These are phyloP conservation scores for Paraphoma chrysanthemicola DNA, from an alignment of 2,329 filamentous ascomycete species.

Conservation along the genomic window DNA sequence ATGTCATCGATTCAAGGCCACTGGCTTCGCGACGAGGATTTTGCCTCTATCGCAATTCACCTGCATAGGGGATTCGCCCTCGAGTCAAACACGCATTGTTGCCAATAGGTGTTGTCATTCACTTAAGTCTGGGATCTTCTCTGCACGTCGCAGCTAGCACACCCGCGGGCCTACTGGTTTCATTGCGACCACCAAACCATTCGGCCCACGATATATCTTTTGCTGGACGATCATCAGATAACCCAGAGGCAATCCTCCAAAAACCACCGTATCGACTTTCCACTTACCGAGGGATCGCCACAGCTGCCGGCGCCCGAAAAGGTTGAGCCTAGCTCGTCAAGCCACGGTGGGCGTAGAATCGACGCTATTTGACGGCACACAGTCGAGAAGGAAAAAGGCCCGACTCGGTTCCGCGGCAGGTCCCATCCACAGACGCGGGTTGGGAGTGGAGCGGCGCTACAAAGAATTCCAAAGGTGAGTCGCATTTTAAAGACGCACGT, in stretches of 20 bases:
- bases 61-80: background rate
- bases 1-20: constrained; percentile 6
- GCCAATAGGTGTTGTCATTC: background rate
- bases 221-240: background rate
- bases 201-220: background rate
- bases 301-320: background rate
- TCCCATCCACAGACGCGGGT: background rate
- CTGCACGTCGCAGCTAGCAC: background rate
- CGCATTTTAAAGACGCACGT: background rate
- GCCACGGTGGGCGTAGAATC: background rate
- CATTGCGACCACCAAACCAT: background rate
- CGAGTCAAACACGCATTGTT: background rate
- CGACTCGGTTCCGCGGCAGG: background rate
- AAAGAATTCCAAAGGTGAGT: background rate
- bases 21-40: constrained; percentile 1
- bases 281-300: background rate
- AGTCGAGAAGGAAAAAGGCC: background rate
- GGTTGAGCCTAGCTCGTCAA: background rate
- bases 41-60: background rate
- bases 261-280: background rate
- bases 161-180: background rate
- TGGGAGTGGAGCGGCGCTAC: background rate
- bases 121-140: background rate
- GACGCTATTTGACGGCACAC: constrained; percentile 1
- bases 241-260: background rate